These are phyloP conservation scores for Neurospora sp. DNA, from an alignment of 495 filamentous ascomycete genomes.

Conservation along the genomic window DNA sequence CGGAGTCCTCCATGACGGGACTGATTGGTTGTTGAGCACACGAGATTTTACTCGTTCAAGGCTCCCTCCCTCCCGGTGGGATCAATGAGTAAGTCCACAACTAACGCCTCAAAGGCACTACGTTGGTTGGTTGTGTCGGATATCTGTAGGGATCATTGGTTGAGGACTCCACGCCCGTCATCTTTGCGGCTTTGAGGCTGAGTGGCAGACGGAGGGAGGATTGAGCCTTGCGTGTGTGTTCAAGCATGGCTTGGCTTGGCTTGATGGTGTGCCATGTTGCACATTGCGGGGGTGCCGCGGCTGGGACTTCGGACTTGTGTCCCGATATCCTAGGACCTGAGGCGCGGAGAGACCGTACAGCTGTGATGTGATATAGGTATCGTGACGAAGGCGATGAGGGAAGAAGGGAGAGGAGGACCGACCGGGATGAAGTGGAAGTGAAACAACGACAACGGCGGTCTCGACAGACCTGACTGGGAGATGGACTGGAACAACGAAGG, in stretches of 20 bases:
- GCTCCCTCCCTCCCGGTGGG: too few relatives aligned
- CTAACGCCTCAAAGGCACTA: too few relatives aligned
- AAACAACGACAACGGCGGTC: too few relatives aligned
- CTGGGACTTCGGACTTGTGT: not conserved
- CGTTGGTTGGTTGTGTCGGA: not conserved
- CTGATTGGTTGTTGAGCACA: too few relatives aligned
- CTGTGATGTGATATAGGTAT: not conserved
- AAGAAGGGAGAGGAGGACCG: not conserved
- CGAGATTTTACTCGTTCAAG: too few relatives aligned
- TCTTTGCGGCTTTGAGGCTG: not conserved
- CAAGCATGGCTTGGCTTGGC: not conserved
- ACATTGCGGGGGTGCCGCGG: not conserved
- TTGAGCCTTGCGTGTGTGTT: not conserved
- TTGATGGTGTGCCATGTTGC: not conserved
- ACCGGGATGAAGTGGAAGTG: not conserved
- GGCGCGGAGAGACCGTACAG: not conserved
- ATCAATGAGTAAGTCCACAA: too few relatives aligned
- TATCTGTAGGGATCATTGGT: not conserved
- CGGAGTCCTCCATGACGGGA: too few relatives aligned
- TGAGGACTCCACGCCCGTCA: not conserved
- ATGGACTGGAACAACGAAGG: not conserved
- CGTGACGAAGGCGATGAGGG: not conserved
- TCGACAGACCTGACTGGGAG: not conserved
- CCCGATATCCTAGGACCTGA: not conserved
- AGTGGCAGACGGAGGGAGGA: not conserved